Base-by-base conservation (phyloP, 257 asterid species). In the Fraxinus excelsior region DNA sequence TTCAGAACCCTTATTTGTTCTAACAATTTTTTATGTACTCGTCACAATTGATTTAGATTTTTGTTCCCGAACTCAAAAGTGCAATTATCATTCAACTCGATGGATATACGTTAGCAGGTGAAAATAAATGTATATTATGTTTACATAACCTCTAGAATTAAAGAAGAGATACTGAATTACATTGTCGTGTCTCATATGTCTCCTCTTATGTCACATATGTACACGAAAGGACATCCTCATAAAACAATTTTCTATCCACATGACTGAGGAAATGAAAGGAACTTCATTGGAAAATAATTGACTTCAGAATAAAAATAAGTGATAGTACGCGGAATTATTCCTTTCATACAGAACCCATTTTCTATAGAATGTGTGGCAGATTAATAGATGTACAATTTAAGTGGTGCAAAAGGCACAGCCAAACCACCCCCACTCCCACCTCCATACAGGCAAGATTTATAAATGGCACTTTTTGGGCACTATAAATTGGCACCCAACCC, bases 401-500 rank as follows among this genome's bases (percentile, higher is more conserved):
- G 91, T 92, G 96, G 93, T 74, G 82, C 81, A 73, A 75, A 82
- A 83, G 81, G 74, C 56, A 21, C 46, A 49, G 32, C 9, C 62
- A 40, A 16, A 10, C 10, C n/a, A 40, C 69, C 37, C 58, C 34
- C 34, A 51, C 82, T 25, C 31, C 40, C 34, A 4, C 80, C 65
- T 72, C 0, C 49, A 29, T 74, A 79, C 76, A 21, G 73, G 66
- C 51, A 70, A 29, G 79, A 73, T 78, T 83, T 75, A 42, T 12
- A 76, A 64, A 12, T 74, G 77, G 76, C 91, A 81, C 93, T 84
- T 85, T 85, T 85, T 82, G 74, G 70, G 84, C 88, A 86, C 97
- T 92, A 91, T 89, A 92, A 92, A 92, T 87, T 77, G 83, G 56
- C 87, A 71, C 80, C 87, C 90, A 81, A 78, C 85, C 87, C 87